Evolutionary conservation across 108 stramenopile species (phyloP).

Genomic region (Nitzschia sp.): DNA sequence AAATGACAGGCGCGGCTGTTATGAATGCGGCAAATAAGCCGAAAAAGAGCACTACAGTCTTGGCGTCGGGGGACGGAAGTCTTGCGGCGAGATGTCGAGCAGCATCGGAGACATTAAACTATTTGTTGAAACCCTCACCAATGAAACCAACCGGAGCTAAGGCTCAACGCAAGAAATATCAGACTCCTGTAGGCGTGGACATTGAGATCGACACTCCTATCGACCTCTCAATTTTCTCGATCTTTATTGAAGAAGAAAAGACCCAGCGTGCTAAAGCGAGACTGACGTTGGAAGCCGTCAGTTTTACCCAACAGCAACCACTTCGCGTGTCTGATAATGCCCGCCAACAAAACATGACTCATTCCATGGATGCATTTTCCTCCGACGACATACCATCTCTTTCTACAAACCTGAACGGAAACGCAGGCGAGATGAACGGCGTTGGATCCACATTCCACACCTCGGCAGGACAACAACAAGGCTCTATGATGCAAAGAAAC

Average conservation of each 20-base stretch:
- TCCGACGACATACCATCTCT: conserved; percentile 1
- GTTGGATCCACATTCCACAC: conserved; percentile 8
- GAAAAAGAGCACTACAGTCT: neutral
- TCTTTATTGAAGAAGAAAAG: conserved; percentile 45
- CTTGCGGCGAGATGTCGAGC: conserved; percentile 30
- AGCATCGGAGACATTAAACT: conserved; percentile 52
- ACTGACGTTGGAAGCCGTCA: conserved; percentile 49
- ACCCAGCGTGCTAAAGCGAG: conserved; percentile 20
- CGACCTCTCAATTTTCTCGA: conserved; percentile 48
- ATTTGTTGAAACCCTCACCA: conserved; percentile 75
- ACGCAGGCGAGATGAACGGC: conserved; percentile 15
- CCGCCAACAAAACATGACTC: neutral
- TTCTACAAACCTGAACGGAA: neutral
- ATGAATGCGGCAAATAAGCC: conserved; percentile 6
- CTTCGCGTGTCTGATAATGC: conserved; percentile 6
- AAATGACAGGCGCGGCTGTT: conserved; percentile 18
- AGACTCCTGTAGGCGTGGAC: conserved; percentile 40
- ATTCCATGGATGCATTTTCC: conserved; percentile 7
- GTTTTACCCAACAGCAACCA: conserved; percentile 50
- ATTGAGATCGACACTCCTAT: conserved; percentile 39
- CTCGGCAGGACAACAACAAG: conserved; percentile 9
- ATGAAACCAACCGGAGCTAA: conserved; percentile 90
- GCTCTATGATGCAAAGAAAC: neutral
- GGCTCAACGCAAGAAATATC: conserved; percentile 73
- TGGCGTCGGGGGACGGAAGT: neutral